A percentile compares a stretch with the other conserved stretches of the same genome.
Evolutionary conservation across 148 eudicot genomes (phyloP).

Genomic region (Rhododendron vialii): DNA sequence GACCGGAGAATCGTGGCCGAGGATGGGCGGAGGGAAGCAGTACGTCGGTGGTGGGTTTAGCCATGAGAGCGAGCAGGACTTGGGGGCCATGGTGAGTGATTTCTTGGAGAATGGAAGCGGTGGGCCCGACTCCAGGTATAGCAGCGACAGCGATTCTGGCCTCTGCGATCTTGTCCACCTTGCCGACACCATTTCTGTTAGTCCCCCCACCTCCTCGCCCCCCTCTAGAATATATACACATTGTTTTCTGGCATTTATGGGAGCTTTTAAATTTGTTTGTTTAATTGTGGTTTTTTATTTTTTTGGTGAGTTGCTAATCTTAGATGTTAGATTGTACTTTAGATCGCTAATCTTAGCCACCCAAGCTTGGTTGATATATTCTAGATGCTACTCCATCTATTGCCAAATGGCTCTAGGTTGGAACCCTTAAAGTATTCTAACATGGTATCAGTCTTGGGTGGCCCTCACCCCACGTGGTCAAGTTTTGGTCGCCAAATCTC

Average conservation of each 20-base stretch:
- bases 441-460: no score
- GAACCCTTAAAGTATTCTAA: no score
- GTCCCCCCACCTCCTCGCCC: not conserved
- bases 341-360: no score
- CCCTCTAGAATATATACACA: not conserved
- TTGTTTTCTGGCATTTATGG: not conserved
- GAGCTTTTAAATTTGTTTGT: not conserved
- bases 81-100: slow-evolving; percentile 79
- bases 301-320: not conserved
- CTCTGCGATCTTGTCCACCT: slow-evolving; percentile 62
- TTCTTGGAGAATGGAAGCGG: slow-evolving; percentile 72
- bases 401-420: no score
- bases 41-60: slow-evolving; percentile 40
- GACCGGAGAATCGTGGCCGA: slow-evolving; percentile 39
- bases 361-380: no score
- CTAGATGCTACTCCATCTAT: no score
- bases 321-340: not conserved
- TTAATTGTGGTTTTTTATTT: not conserved
- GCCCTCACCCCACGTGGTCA: no score
- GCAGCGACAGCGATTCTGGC: slow-evolving; percentile 78
- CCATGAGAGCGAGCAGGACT: slow-evolving; percentile 81
- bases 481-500: no score
- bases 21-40: slow-evolving; percentile 22
- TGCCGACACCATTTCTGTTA: slow-evolving; percentile 66
- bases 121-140: slow-evolving; percentile 56